Evolutionary conservation across 331 rosid genomes (phyloP), one percentile per base, ranked within the genome.

Genomic region (Quercus lobata): DNA sequence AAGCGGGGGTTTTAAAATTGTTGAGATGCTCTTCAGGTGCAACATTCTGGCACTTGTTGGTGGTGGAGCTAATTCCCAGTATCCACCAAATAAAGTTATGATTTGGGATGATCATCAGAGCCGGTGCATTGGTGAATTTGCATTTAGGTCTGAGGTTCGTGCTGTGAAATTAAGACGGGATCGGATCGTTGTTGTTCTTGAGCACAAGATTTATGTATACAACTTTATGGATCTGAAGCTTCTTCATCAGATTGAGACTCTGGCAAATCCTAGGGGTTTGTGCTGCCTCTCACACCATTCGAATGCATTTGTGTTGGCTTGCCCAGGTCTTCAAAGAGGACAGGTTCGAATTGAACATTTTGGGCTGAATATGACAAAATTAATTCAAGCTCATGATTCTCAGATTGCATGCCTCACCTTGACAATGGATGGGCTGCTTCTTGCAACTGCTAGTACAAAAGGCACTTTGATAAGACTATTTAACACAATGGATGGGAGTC

Each of bases 21-120:
- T 96, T 69, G 99, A 96, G 89, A 93, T 96, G 98, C 74, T 96
- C 61, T 93, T 91, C 79, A 88, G 94, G 29, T 85, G 93, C 90
- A 96, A 96, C 84, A 86, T 96, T 82, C 90, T 96, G 35, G 98
- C 97, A 55, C 97, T 96, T 87, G 99, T 96, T 83, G 99, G 99
- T 52, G 83, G 87, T 81, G 86, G 78, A 76, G 85, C 90, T 63
- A 91, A 96, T 87, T 85, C 94, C 69, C 88, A 89, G 19, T 89
- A 91, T 57, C 94, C 94, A 22, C 92, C 99, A 34, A 89, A 89
- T 86, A 96, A 91, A 86, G 99, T 93, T 80, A 74, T 93, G 92
- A 90, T 96, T 79, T 96, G 97, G 99, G 94, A 96, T 85, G 99
- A 96, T 87, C 88, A 93, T 85, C 92, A 93, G 84, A 89, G 97